Conservation (phyloP, 257 asterid species). For the Solanum medicagineum region DNA sequence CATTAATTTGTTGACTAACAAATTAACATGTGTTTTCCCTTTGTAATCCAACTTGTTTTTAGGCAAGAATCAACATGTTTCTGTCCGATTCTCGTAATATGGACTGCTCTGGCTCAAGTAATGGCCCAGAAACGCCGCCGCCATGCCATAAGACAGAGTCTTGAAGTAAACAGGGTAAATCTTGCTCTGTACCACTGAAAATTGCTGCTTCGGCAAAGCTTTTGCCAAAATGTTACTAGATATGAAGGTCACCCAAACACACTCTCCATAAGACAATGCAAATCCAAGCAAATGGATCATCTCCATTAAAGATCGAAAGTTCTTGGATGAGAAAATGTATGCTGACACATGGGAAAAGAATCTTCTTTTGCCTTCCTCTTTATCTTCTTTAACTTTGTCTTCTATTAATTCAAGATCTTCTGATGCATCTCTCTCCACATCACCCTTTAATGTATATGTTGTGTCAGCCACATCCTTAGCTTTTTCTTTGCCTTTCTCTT, state of each 20-base stretch:
- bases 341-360: slow-evolving; percentile 7
- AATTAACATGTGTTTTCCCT: no score
- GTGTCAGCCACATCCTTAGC: background rate
- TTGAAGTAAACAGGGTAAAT: slow-evolving; percentile 62
- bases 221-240: slow-evolving; percentile 56
- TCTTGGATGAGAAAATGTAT: slow-evolving; percentile 8
- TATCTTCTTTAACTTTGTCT: slow-evolving; percentile 4
- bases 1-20: no score
- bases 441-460: background rate
- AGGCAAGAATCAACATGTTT: no score
- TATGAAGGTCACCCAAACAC: slow-evolving; percentile 57
- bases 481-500: slow-evolving; percentile 1
- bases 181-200: slow-evolving; percentile 57
- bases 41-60: no score
- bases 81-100: background rate
- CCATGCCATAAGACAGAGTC: slow-evolving; percentile 48
- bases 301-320: slow-evolving; percentile 11
- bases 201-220: slow-evolving; percentile 62
- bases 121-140: slow-evolving; percentile 45
- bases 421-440: background rate
- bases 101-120: slow-evolving; percentile 14
- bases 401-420: background rate
- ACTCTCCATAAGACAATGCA: slow-evolving; percentile 49
- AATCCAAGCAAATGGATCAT: slow-evolving; percentile 42
- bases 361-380: slow-evolving; percentile 22